A percentile compares a stretch with the other conserved stretches of the same genome.
These are phyloP conservation scores for Vigna reflexopilosa DNA, from an alignment of 306 rosid genomes.

Conservation along the genomic window DNA sequence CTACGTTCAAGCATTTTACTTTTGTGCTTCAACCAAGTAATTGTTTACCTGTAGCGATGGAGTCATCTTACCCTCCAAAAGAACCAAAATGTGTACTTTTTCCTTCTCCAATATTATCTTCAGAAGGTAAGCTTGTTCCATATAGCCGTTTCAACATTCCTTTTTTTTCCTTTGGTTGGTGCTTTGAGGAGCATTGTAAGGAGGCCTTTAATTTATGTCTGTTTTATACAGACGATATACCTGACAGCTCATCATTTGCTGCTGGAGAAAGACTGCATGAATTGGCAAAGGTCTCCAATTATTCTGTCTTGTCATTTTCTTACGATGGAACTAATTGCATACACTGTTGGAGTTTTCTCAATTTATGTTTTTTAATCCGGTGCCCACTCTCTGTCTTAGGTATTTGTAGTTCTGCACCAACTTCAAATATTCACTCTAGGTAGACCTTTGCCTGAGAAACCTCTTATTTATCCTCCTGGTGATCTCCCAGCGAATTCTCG, in stretches of 20 bases:
- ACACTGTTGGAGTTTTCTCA: slow-evolving; percentile 25
- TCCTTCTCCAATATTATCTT: slow-evolving; percentile 53
- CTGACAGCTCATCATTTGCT: slow-evolving; percentile 71
- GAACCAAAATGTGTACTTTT: slow-evolving; percentile 76
- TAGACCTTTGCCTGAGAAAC: slow-evolving; percentile 78
- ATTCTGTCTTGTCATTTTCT: slow-evolving; percentile 28
- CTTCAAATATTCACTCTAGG: slow-evolving; percentile 85
- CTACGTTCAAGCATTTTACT: slow-evolving; percentile 35
- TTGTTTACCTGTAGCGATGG: slow-evolving; percentile 71
- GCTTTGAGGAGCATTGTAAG: slow-evolving; percentile 17
- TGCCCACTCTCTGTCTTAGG: slow-evolving; percentile 51
- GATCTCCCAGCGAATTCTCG: slow-evolving; percentile 58
- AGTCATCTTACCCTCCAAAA: slow-evolving; percentile 83
- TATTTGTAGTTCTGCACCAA: slow-evolving; percentile 88
- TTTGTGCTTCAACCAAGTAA: slow-evolving; percentile 36
- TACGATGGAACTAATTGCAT: slow-evolving; percentile 4
- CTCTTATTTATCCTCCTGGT: slow-evolving; percentile 64
- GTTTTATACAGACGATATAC: slow-evolving; percentile 58
- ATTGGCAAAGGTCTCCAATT: slow-evolving; percentile 71
- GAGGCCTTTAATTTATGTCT: slow-evolving; percentile 13
- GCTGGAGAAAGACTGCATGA: slow-evolving; percentile 91
- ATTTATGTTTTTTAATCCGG: slow-evolving; percentile 18
- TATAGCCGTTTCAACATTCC: slow-evolving; percentile 21
- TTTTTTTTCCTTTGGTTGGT: slow-evolving; percentile 7
- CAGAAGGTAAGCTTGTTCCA: slow-evolving; percentile 57